phyloP scores from a whole-genome alignment of 805 yeast species.

The Grigorovia yakushimaensis region DNA sequence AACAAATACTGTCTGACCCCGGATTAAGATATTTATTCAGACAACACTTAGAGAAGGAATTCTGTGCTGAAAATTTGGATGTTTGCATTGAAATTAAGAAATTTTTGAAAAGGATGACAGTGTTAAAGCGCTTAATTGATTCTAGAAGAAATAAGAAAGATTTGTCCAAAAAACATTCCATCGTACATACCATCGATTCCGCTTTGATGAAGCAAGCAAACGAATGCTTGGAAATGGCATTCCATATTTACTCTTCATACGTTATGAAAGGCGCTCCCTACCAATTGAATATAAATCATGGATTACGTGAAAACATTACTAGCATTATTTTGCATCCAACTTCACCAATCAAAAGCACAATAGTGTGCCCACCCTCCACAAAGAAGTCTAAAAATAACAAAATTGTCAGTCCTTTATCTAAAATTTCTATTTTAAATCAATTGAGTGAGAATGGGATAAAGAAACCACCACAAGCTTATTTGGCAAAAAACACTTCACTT shows the following conservation, averaged over 20 bases:
- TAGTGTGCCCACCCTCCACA: not conserved
- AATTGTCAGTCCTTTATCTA: not conserved
- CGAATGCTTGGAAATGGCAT: constrained; percentile 51
- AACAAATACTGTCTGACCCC: constrained; percentile 55
- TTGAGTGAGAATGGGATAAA: not conserved
- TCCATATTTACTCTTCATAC: constrained; percentile 55
- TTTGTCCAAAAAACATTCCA: constrained; percentile 8
- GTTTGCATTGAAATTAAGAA: constrained; percentile 53
- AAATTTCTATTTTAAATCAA: not conserved
- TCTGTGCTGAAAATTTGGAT: constrained; percentile 69
- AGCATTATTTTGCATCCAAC: constrained; percentile 31
- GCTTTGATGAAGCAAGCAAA: constrained; percentile 39
- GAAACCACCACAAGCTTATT: not conserved
- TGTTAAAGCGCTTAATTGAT: constrained; percentile 34
- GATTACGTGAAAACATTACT: constrained; percentile 36
- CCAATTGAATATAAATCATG: constrained; percentile 59
- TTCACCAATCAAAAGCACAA: constrained; percentile 21
- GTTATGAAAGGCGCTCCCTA: constrained; percentile 58
- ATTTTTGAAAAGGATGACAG: constrained; percentile 38
- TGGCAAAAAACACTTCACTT: not conserved
- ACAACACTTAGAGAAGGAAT: constrained; percentile 50
- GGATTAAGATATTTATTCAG: constrained; percentile 63
- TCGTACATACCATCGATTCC: constrained; percentile 26
- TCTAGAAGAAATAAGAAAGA: constrained; percentile 10
- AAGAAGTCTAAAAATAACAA: not conserved